Percentiles rank a stretch among this genome's conserved stretches.
phyloP scores from a whole-genome alignment of 257 asterid genomes.

The Forsythia suspensa region DNA sequence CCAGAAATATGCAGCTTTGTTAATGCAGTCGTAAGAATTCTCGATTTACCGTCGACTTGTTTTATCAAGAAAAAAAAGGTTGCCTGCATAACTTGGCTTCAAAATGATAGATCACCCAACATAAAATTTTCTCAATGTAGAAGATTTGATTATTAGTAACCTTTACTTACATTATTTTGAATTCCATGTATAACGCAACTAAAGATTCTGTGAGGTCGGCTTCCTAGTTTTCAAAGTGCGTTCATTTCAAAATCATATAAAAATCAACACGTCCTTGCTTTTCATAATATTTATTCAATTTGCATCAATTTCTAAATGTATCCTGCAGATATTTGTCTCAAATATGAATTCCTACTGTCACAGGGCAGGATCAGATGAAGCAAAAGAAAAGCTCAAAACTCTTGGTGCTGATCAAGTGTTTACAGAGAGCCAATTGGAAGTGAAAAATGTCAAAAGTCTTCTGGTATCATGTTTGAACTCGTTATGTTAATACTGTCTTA shows the following conservation, averaged over 20 bases:
- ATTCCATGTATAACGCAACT: background rate
- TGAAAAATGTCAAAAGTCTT: constrained; percentile 70
- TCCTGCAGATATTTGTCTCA: constrained; percentile 22
- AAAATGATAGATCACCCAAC: background rate
- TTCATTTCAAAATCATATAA: background rate
- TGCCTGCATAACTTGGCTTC: background rate
- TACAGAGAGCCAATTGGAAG: constrained; percentile 80
- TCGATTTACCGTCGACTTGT: background rate
- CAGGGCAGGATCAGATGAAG: constrained; percentile 94
- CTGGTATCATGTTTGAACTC: constrained; percentile 57
- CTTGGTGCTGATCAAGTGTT: constrained; percentile 90
- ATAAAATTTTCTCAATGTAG: background rate
- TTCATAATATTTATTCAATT: constrained; percentile 20
- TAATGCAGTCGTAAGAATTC: background rate
- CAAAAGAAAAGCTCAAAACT: constrained; percentile 66
- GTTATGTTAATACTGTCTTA: background rate
- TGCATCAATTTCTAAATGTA: constrained; percentile 1
- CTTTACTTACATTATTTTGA: background rate
- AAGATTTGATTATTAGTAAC: background rate
- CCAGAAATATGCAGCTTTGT: background rate
- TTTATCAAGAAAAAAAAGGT: background rate
- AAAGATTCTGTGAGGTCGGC: background rate
- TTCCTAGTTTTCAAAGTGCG: background rate
- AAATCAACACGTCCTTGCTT: background rate
- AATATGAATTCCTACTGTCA: constrained; percentile 15